Conservation (phyloP, 352 stramenopile genomes). For the Phytophthora sojae region DNA sequence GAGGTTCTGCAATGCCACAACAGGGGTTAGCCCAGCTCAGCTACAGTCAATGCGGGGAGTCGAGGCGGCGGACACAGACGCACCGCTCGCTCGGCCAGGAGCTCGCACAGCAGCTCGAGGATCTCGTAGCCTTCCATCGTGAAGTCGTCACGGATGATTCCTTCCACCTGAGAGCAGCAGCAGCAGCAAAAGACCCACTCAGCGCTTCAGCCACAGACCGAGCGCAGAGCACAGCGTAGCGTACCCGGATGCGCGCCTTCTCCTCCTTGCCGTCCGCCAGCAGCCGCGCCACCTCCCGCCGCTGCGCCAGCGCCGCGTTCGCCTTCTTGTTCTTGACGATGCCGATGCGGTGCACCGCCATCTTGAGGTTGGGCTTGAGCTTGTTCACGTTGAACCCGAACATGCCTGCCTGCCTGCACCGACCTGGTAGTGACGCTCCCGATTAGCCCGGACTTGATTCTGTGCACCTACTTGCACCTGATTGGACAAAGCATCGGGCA, state of each 20-base stretch:
- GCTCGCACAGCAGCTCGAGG: conserved; percentile 93
- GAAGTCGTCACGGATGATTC: conserved; percentile 96
- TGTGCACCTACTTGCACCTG: background rate
- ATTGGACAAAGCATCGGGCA: background rate
- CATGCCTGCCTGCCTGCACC: conserved; percentile 47
- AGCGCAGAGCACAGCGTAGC: background rate
- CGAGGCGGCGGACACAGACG: conserved; percentile 12
- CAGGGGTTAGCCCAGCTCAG: background rate
- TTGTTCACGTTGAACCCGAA: conserved; percentile 93
- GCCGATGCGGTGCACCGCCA: conserved; percentile 92
- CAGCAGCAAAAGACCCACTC: background rate
- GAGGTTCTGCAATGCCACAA: conserved; percentile 64
- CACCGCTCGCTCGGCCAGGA: conserved; percentile 93
- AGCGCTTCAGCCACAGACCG: background rate
- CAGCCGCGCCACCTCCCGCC: conserved; percentile 81
- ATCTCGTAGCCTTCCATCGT: conserved; percentile 97
- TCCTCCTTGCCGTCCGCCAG: conserved; percentile 92
- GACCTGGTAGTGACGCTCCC: no score
- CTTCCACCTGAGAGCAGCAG: conserved; percentile 69
- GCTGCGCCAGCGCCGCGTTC: conserved; percentile 75
- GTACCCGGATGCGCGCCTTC: conserved; percentile 94
- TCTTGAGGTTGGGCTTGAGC: conserved; percentile 94
- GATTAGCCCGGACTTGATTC: conserved; percentile 15
- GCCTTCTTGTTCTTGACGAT: conserved; percentile 94
- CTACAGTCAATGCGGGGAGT: background rate